Base-by-base conservation (phyloP, 1,284 basidiomycete genomes). In the Apiotrichum siamense region DNA sequence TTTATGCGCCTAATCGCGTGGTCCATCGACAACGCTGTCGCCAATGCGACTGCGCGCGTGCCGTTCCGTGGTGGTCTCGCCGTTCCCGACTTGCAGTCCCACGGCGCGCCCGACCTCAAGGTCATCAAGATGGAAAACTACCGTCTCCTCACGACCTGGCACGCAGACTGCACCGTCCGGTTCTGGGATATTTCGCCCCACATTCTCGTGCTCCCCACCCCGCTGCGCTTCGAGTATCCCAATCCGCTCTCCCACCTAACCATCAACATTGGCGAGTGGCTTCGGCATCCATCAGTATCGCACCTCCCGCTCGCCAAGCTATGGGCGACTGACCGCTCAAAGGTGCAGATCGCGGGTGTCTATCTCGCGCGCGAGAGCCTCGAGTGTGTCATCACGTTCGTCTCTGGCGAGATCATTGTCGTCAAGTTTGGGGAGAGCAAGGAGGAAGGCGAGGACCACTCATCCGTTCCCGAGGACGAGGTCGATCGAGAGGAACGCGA, bases 121-220 rank as follows among this genome's bases (percentile, higher is more conserved):
- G 62, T 64, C 15, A 57, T 63, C 50, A 69, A 75, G 60, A 64
- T 75, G 61, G 84, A 88, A 63, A 78, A 79, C 11, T 81, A 80
- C 60, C 81, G 86, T 18, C 70, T 90, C 20, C 69, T 88, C n/a
- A 72, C 85, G 1, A 85, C 85, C 0, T 77, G 77, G 47, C 83
- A 87, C 61, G 72, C 75, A 2, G 83, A 89, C 63, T 73, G 81
- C n/a, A 80, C 79, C 1, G 72, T 91, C 21, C 63, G 71, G 17
- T 74, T 73, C 59, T 73, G 70, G 69, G 70, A 73, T 52, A 70
- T 83, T 36, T 87, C 84, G 47, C 77, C 82, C 0, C 85, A 86
- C 50, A 74, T 87, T 3, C 76, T 87, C 13, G 65, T 82, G 27
- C 77, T 68, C 62, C 77, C 55, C 57, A 74, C 52, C 53, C 77